A percentile compares a stretch with the other conserved stretches of the same genome.
These are phyloP conservation scores for Malassezia obtusa DNA, from an alignment of 1,284 basidiomycete genomes.

Conservation along the genomic window DNA sequence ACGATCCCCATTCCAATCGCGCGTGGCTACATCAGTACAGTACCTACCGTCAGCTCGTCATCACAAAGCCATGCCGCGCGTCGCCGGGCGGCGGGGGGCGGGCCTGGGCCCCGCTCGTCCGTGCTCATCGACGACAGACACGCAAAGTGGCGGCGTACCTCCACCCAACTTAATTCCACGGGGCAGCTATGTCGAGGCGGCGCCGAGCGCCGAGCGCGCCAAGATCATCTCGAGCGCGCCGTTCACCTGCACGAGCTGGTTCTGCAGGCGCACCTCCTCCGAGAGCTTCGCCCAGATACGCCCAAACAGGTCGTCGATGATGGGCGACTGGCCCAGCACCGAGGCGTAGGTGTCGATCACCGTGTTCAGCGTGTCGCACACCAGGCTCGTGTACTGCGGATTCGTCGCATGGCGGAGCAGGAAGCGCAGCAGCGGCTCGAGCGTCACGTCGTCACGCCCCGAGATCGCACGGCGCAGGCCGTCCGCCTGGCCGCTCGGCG, in stretches of 20 bases:
- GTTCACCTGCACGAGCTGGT: slow-evolving; percentile 69
- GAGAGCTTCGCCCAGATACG: slow-evolving; percentile 72
- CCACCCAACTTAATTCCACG: background rate
- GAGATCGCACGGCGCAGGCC: slow-evolving; percentile 75
- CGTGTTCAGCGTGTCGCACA: slow-evolving; percentile 68
- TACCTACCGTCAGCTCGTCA: slow-evolving; percentile 3
- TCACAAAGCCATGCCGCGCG: background rate
- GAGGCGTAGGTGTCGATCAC: slow-evolving; percentile 77
- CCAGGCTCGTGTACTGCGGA: slow-evolving; percentile 79
- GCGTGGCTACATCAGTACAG: slow-evolving; percentile 22
- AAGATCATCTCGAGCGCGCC: slow-evolving; percentile 90
- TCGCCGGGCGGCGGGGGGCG: background rate
- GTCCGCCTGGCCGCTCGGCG: slow-evolving; percentile 53
- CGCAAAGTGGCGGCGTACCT: background rate
- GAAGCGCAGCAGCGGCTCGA: slow-evolving; percentile 80
- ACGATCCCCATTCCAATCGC: slow-evolving; percentile 57
- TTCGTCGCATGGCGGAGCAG: slow-evolving; percentile 77
- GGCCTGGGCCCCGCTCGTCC: background rate
- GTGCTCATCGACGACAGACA: background rate
- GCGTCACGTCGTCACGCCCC: slow-evolving; percentile 82
- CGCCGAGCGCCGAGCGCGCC: slow-evolving; percentile 28
- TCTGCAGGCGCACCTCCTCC: slow-evolving; percentile 81
- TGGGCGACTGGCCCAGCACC: slow-evolving; percentile 81
- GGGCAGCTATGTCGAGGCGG: slow-evolving; percentile 9
- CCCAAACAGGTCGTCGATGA: slow-evolving; percentile 74